Conservation (phyloP, 306 rosid species). For the Lathyrus oleraceus region DNA sequence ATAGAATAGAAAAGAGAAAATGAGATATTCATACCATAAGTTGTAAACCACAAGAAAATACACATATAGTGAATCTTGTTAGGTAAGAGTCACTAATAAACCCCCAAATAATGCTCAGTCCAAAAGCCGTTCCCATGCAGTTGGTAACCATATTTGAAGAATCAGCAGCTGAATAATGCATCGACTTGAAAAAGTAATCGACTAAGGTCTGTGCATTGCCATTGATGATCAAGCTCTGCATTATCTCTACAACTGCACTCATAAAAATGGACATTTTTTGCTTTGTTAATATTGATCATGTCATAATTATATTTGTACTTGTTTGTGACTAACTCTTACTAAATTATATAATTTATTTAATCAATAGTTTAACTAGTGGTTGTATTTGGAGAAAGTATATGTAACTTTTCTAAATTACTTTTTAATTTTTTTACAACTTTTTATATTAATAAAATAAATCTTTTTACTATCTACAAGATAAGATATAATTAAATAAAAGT, state of each 20-base stretch:
- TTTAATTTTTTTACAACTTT: no score
- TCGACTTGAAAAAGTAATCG: slow-evolving; percentile 30
- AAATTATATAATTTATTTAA: no score
- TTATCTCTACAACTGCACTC: slow-evolving; percentile 37
- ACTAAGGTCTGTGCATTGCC: slow-evolving; percentile 39
- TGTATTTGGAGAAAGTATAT: background rate
- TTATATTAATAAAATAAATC: no score
- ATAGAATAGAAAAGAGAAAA: no score
- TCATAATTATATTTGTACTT: no score
- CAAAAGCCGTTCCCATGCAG: slow-evolving; percentile 40
- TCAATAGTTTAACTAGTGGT: no score
- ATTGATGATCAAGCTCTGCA: slow-evolving; percentile 33
- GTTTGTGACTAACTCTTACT: no score
- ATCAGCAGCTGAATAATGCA: slow-evolving; percentile 42
- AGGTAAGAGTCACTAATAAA: slow-evolving; percentile 41
- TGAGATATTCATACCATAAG: slow-evolving; percentile 24
- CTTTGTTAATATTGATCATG: background rate
- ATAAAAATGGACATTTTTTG: background rate
- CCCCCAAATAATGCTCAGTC: slow-evolving; percentile 46
- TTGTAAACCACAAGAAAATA: slow-evolving; percentile 17
- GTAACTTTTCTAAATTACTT: no score
- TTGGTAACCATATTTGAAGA: slow-evolving; percentile 49
- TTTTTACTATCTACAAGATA: no score
- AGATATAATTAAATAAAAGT: no score
- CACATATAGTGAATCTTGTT: slow-evolving; percentile 43